These are phyloP conservation scores for Pleurotus tuber-regium DNA, from an alignment of 768 basidiomycete genomes.

Conservation along the genomic window DNA sequence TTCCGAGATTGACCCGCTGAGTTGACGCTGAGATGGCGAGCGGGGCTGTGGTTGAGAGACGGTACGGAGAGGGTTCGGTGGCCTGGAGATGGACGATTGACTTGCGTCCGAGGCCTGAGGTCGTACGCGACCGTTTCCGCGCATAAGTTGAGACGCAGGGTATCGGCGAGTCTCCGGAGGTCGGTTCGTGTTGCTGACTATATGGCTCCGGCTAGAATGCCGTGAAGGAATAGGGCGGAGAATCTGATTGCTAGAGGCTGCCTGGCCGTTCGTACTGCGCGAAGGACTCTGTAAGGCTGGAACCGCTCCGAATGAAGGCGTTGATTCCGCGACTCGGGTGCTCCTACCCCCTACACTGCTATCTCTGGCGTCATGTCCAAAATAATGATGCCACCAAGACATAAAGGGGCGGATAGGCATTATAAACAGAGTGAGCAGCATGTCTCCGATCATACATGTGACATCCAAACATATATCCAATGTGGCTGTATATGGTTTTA, in stretches of 20 bases:
- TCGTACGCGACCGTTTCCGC: neutral
- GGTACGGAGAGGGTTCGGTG: neutral
- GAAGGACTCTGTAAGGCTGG: neutral
- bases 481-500: constrained; percentile 70
- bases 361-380: constrained; percentile 14
- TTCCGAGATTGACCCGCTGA: constrained; percentile 3
- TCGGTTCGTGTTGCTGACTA: neutral
- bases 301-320: constrained; percentile 6
- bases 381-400: constrained; percentile 35
- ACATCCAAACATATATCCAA: constrained; percentile 67
- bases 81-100: neutral
- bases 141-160: constrained; percentile 2
- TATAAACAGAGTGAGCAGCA: constrained; percentile 42
- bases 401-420: constrained; percentile 35
- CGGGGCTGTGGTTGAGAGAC: constrained; percentile 1
- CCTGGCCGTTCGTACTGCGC: neutral
- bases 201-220: neutral
- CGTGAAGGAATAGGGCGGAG: neutral
- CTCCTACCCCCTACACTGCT: neutral
- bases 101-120: neutral
- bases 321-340: neutral
- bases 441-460: constrained; percentile 61
- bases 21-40: neutral
- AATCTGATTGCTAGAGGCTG: neutral
- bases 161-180: neutral